Conservation (phyloP, 495 filamentous ascomycete genomes). For the Hapsidospora chrysogenum region DNA sequence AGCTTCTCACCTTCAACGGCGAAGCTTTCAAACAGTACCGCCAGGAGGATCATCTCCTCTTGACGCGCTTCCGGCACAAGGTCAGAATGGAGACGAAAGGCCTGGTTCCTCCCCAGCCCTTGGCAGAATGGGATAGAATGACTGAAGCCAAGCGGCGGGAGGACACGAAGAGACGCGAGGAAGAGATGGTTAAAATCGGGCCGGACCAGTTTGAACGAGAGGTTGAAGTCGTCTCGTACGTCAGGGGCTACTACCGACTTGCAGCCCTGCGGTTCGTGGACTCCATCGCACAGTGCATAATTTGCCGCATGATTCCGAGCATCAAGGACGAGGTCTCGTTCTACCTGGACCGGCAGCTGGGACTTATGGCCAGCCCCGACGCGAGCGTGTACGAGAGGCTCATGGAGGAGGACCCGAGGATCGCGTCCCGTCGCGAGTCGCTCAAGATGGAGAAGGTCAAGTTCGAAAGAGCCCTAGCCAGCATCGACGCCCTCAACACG, state of each 20-base stretch:
- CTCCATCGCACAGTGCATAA: constrained; percentile 25
- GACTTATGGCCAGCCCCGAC: constrained; percentile 12
- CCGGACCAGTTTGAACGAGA: constrained; percentile 29
- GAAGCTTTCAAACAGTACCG: constrained; percentile 1
- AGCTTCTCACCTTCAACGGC: constrained; percentile 16
- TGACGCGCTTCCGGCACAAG: constrained; percentile 19
- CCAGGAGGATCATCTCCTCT: constrained; percentile 12
- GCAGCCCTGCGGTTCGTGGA: constrained; percentile 33
- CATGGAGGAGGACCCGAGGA: constrained; percentile 28
- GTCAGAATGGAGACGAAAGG: constrained; percentile 11
- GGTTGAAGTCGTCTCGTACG: constrained; percentile 28
- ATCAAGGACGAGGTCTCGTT: constrained; percentile 11
- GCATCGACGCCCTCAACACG: constrained; percentile 18
- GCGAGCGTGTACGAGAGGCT: constrained; percentile 13
- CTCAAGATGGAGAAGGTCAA: constrained; percentile 21
- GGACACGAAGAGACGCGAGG: constrained; percentile 10
- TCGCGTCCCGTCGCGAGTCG: constrained; percentile 13
- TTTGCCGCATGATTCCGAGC: constrained; percentile 23
- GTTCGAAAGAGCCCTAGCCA: constrained; percentile 21
- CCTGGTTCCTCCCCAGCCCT: constrained; percentile 11
- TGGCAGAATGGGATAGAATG: constrained; percentile 19
- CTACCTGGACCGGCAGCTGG: constrained; percentile 23
- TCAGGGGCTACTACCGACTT: constrained; percentile 35
- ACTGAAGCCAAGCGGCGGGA: constrained; percentile 18
- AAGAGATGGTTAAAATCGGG: constrained; percentile 16